Conservation (phyloP, 1,284 basidiomycete species). For the Omphalotus olearius region DNA sequence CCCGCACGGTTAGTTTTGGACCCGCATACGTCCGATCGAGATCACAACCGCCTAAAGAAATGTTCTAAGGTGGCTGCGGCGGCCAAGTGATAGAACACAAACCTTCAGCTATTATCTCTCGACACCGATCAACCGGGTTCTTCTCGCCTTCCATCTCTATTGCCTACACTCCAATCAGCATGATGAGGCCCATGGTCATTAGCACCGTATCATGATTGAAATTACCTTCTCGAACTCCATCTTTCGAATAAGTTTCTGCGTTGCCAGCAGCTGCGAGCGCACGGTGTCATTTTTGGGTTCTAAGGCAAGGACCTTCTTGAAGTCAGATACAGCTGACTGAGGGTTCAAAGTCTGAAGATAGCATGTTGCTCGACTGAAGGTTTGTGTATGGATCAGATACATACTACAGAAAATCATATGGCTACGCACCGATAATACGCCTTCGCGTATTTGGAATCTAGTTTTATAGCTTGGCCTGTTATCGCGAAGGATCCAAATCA, state of each 20-base stretch:
- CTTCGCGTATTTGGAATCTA: constrained; percentile 91
- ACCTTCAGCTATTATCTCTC: constrained; percentile 81
- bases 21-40: constrained; percentile 68
- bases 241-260: constrained; percentile 85
- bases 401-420: neutral
- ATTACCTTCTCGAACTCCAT: constrained; percentile 86
- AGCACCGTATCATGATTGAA: constrained; percentile 1
- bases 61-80: neutral
- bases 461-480: constrained; percentile 78
- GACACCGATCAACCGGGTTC: constrained; percentile 65
- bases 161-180: constrained; percentile 44
- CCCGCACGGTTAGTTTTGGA: constrained; percentile 51
- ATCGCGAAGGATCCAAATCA: neutral
- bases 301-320: constrained; percentile 81
- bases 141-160: constrained; percentile 89
- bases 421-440: constrained; percentile 71
- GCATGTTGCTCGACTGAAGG: constrained; percentile 81
- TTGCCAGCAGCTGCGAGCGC: constrained; percentile 78
- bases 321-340: constrained; percentile 80
- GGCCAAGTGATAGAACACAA: neutral
- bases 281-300: constrained; percentile 88
- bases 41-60: constrained; percentile 60
- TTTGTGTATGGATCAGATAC: neutral
- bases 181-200: neutral
- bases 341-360: constrained; percentile 88